These are phyloP conservation scores for Yarrowia galli DNA, from an alignment of 1,139 yeast species.

Conservation along the genomic window DNA sequence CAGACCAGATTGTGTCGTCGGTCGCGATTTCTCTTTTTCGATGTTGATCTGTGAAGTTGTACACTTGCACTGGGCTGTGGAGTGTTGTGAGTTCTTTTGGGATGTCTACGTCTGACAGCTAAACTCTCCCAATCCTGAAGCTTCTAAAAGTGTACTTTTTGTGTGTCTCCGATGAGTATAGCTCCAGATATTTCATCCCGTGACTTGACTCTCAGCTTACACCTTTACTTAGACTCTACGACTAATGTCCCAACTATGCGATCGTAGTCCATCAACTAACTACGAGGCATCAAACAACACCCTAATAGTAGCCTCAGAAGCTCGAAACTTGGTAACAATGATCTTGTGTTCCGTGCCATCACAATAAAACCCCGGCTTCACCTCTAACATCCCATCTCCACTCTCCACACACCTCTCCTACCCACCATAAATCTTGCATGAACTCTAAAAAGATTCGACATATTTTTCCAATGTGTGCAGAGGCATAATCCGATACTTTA, in stretches of 20 bases:
- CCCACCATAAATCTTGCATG: conserved; percentile 17
- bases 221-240: neutral
- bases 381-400: neutral
- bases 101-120: neutral
- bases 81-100: neutral
- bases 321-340: neutral
- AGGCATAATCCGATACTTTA: neutral
- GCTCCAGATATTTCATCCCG: neutral
- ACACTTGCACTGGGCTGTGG: too few species aligned
- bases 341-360: too few species aligned
- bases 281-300: neutral
- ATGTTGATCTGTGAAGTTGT: neutral
- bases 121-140: neutral
- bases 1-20: too few species aligned
- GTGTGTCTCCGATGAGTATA: neutral
- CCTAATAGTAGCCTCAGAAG: neutral
- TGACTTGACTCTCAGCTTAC: neutral
- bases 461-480: conserved; percentile 5
- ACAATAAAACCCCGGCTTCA: neutral
- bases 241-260: conserved; percentile 3
- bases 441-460: conserved; percentile 14
- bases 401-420: neutral
- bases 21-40: neutral
- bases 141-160: neutral
- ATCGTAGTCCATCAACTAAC: neutral